Evolutionary conservation across 106 monocot species (phyloP).

Genomic region (Amphibolis antarctica): DNA sequence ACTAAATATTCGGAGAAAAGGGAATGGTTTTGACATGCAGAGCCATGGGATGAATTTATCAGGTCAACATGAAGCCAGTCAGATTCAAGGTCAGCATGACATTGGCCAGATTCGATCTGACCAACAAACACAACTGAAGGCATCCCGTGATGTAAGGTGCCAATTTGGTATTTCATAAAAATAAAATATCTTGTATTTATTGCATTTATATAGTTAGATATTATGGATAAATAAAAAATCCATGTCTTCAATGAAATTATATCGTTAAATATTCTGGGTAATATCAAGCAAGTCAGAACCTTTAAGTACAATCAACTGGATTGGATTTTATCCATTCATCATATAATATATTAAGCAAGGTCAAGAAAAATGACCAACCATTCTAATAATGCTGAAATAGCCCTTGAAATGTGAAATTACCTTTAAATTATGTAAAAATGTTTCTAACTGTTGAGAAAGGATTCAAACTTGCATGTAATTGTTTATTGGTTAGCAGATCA

Average conservation of each 20-base stretch:
- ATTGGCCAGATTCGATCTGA: slow-evolving; percentile 24
- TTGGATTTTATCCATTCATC: too few relatives aligned
- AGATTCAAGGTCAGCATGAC: slow-evolving; percentile 5
- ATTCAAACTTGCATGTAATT: too few relatives aligned
- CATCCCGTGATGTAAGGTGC: slow-evolving; percentile 81
- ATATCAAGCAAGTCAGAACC: too few relatives aligned
- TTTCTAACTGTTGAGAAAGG: too few relatives aligned
- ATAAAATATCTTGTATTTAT: neutral
- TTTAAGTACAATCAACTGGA: too few relatives aligned
- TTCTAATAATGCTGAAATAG: too few relatives aligned
- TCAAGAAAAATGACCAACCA: too few relatives aligned
- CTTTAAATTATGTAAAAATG: too few relatives aligned
- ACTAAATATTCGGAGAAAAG: slow-evolving; percentile 66
- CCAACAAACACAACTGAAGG: slow-evolving; percentile 63
- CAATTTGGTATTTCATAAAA: slow-evolving; percentile 31
- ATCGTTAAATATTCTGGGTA: neutral
- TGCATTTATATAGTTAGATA: neutral
- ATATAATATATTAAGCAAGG: too few relatives aligned
- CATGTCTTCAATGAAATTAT: neutral
- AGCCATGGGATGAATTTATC: neutral
- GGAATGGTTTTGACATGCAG: slow-evolving; percentile 12
- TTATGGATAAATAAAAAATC: neutral
- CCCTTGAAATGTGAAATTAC: too few relatives aligned
- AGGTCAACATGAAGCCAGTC: slow-evolving; percentile 5
- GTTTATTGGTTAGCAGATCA: too few relatives aligned